Evolutionary conservation across 208 protist species (phyloP).

Genomic region (Leishmania tarentolae): DNA sequence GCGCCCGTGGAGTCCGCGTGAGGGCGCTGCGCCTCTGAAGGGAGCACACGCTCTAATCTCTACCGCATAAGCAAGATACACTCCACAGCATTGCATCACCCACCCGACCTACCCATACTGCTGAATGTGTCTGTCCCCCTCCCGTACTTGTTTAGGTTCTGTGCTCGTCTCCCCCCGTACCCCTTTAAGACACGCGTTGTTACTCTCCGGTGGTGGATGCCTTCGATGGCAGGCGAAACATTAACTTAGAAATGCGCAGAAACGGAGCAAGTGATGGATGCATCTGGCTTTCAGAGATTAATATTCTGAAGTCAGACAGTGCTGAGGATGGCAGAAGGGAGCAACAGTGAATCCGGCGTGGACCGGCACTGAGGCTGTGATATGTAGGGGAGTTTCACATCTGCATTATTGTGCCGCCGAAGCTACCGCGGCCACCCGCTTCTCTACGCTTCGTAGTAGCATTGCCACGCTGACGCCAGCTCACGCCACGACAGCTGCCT

Average conservation of each 20-base stretch:
- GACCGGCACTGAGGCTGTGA: background rate
- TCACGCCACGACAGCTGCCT: background rate
- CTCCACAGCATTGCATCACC: background rate
- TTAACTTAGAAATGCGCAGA: background rate
- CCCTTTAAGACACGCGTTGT: background rate
- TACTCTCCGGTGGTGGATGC: background rate
- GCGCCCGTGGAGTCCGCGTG: background rate
- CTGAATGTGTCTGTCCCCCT: background rate
- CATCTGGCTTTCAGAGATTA: background rate
- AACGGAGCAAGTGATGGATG: background rate
- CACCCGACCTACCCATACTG: background rate
- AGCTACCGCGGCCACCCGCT: background rate
- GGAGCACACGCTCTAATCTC: background rate
- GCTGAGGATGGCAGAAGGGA: background rate
- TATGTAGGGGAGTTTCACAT: background rate
- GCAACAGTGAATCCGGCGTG: background rate
- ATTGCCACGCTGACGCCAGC: background rate
- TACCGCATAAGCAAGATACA: background rate
- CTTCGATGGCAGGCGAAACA: background rate
- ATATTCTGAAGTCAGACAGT: background rate
- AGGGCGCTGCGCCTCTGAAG: background rate
- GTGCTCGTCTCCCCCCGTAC: background rate
- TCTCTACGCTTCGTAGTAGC: background rate
- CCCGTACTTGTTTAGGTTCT: background rate
- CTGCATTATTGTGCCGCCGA: background rate